Evolutionary conservation across 2,329 filamentous ascomycete genomes (phyloP).

Genomic region (Macroventuria anomochaeta): DNA sequence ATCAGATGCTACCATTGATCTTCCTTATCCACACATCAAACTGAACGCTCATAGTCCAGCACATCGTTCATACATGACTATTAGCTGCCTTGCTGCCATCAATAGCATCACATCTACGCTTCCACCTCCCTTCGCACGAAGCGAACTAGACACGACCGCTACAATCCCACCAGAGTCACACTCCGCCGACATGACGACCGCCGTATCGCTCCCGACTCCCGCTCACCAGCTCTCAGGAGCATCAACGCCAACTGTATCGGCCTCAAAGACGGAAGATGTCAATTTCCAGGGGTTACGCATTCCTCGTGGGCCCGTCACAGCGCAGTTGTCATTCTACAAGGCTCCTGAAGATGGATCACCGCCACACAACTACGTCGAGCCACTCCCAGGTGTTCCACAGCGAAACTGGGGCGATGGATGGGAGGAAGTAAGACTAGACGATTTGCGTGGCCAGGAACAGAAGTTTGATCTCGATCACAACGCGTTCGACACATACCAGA

Average conservation of each 20-base stretch:
- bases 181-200: conserved; percentile 51
- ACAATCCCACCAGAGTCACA: neutral
- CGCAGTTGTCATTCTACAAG: conserved; percentile 40
- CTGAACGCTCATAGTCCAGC: neutral
- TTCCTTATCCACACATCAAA: conserved; percentile 2
- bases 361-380: conserved; percentile 63
- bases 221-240: conserved; percentile 49
- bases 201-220: conserved; percentile 50
- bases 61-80: conserved; percentile 1
- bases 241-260: conserved; percentile 31
- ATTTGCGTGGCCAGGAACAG: conserved; percentile 74
- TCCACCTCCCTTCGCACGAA: conserved; percentile 4
- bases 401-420: conserved; percentile 65
- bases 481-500: conserved; percentile 72
- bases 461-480: conserved; percentile 73
- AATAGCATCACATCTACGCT: conserved; percentile 3
- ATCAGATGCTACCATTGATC: conserved; percentile 3
- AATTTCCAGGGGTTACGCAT: conserved; percentile 42
- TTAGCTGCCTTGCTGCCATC: conserved; percentile 7
- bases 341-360: conserved; percentile 37
- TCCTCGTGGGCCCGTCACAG: conserved; percentile 35
- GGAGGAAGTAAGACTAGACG: conserved; percentile 66
- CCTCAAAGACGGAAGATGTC: conserved; percentile 36
- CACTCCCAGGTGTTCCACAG: conserved; percentile 66
- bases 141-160: neutral